These are phyloP conservation scores for Russula olivacea DNA, from an alignment of 768 basidiomycete genomes.

Conservation along the genomic window DNA sequence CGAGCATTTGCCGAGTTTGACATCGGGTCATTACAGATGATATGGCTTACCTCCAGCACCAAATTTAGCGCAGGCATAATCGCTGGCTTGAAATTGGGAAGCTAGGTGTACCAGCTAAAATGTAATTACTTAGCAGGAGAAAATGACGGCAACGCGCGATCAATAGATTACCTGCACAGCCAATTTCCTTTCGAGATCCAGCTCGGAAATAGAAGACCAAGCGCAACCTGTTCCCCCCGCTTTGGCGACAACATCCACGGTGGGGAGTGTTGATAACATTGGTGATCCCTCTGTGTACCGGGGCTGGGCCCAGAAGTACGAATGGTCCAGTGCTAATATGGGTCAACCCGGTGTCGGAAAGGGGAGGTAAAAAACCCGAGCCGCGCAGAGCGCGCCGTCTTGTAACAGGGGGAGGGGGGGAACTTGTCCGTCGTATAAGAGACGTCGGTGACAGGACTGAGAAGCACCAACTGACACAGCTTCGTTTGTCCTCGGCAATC, in stretches of 20 bases:
- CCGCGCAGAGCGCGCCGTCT: neutral
- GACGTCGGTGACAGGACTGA: neutral
- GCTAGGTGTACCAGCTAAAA: constrained; percentile 25
- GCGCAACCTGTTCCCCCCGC: neutral
- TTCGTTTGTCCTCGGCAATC: neutral
- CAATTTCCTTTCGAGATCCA: constrained; percentile 23
- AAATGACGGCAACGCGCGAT: neutral
- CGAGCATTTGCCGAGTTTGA: neutral
- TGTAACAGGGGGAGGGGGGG: neutral
- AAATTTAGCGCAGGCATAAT: constrained; percentile 25
- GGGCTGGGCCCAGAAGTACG: neutral
- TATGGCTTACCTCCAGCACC: constrained; percentile 20
- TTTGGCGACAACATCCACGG: constrained; percentile 5
- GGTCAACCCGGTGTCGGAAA: neutral
- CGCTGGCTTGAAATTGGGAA: constrained; percentile 26
- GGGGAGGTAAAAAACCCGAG: neutral
- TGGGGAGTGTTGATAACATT: constrained; percentile 19
- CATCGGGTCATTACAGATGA: neutral
- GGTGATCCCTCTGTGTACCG: neutral
- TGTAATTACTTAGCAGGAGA: neutral
- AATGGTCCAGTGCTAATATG: neutral
- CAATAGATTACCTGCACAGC: constrained; percentile 19
- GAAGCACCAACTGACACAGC: neutral
- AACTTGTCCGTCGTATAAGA: too few species aligned
- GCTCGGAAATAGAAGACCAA: constrained; percentile 13